phyloP scores from a whole-genome alignment of 768 basidiomycete genomes.

The Russula earlei region DNA sequence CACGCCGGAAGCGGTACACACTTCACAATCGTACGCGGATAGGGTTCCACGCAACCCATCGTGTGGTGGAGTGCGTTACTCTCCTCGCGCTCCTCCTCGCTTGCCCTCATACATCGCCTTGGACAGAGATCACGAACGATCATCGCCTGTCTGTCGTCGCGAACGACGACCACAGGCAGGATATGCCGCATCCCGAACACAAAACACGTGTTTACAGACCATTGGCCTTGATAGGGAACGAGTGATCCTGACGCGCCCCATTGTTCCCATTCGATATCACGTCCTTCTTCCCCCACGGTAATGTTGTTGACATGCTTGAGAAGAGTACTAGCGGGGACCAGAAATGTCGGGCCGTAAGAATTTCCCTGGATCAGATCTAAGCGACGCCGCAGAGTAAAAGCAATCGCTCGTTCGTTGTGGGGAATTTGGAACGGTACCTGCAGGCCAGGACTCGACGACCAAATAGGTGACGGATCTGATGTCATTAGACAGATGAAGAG shows the following conservation, averaged over 20 bases:
- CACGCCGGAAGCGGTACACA: slow-evolving; percentile 4
- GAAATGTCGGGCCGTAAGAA: neutral
- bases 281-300: neutral
- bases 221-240: neutral
- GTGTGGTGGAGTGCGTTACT: neutral
- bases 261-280: slow-evolving; percentile 8
- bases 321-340: slow-evolving; percentile 6
- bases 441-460: neutral
- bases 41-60: neutral
- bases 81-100: slow-evolving; percentile 8
- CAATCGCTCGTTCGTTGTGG: slow-evolving; percentile 7
- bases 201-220: slow-evolving; percentile 10
- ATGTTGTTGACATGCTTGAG: neutral
- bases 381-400: neutral
- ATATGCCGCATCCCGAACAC: slow-evolving; percentile 17
- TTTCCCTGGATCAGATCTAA: neutral
- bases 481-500: neutral
- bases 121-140: slow-evolving; percentile 15
- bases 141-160: neutral
- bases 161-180: neutral
- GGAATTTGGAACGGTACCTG: slow-evolving; percentile 24
- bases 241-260: neutral
- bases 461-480: slow-evolving; percentile 10
- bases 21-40: slow-evolving; percentile 9
- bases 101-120: slow-evolving; percentile 2